Conservation (phyloP, 805 yeast genomes). For the Pichia cephalocereana region DNA sequence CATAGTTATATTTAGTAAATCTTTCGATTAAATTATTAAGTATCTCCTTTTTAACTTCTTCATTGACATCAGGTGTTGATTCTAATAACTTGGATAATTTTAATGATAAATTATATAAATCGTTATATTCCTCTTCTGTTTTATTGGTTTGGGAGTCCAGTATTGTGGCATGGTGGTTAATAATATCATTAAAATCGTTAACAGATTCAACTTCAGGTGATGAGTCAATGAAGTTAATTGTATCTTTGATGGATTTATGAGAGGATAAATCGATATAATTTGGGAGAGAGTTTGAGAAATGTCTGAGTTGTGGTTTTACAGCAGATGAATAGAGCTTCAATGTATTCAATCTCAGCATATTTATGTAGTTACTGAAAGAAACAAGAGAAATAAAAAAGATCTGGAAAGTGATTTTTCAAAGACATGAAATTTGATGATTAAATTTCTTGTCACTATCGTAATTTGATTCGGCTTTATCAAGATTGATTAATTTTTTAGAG, state of each 20-base stretch:
- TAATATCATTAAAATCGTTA: slow-evolving; percentile 1
- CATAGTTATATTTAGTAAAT: slow-evolving; percentile 21
- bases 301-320: not conserved
- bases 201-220: not conserved
- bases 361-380: not conserved
- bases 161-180: slow-evolving; percentile 9
- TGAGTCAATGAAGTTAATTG: not conserved
- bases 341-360: not conserved
- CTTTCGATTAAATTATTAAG: slow-evolving; percentile 18
- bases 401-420: too few species aligned
- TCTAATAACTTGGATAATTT: slow-evolving; percentile 8
- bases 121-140: slow-evolving; percentile 6
- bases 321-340: not conserved
- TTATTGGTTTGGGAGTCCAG: not conserved
- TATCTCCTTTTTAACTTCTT: slow-evolving; percentile 10
- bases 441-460: too few species aligned
- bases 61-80: slow-evolving; percentile 6
- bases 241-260: slow-evolving; percentile 1
- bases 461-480: too few species aligned
- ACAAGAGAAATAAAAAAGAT: too few species aligned
- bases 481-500: too few species aligned
- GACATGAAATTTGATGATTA: too few species aligned
- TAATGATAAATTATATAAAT: slow-evolving; percentile 8
- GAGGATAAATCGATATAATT: not conserved
- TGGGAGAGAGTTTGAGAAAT: not conserved